Base-by-base conservation (phyloP, 1,284 basidiomycete genomes). In the Trichosporon ovoides region DNA sequence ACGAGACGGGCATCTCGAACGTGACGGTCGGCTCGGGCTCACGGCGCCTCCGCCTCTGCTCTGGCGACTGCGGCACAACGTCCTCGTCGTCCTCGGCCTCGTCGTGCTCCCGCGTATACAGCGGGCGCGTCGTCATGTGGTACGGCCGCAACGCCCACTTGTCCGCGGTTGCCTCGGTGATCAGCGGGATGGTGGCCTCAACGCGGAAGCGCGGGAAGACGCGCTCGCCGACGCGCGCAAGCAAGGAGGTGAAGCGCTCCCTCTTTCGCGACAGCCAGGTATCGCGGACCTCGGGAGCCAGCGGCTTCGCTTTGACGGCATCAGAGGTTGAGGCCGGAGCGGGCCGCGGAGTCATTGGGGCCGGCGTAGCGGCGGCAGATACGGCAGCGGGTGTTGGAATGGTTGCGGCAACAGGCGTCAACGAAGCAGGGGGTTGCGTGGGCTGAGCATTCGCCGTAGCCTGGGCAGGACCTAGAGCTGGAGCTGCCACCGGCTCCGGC, bases 1-100 rank as follows among this genome's bases (percentile, higher is more conserved):
- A 64, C 22, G 67, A 70, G 0, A 76, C 67, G 5, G 74, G 74
- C 68, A 76, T 68, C 58, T 76, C 74, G 55, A 73, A 76, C 16
- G 67, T 68, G 13, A 76, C 70, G 11, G 56, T 57, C 40, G 65
- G 59, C 55, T 72, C 69, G 16, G 33, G 40, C 16, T 64, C 66
- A 16, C 28, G 24, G 16, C 43, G 13, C 7, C 31, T 37, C 24
- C 31, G 53, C 38, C 18, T 62, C 56, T 22, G 18, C n/a, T 13
- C 55, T 3, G 28, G 35, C 46, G 19, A 34, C 33, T 18, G 4
- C n/a, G 20, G 13, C 43, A 13, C 14, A 14, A 48, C 37, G 14
- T 37, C 52, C 18, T 34, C 57, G 35, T 34, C 64, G 14, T 56
- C 58, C 11, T 59, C 64, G 0, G 52, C 57, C n/a, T 56, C 66